Conservation (phyloP, 441 rosid genomes). For the Biscutella laevigata region DNA sequence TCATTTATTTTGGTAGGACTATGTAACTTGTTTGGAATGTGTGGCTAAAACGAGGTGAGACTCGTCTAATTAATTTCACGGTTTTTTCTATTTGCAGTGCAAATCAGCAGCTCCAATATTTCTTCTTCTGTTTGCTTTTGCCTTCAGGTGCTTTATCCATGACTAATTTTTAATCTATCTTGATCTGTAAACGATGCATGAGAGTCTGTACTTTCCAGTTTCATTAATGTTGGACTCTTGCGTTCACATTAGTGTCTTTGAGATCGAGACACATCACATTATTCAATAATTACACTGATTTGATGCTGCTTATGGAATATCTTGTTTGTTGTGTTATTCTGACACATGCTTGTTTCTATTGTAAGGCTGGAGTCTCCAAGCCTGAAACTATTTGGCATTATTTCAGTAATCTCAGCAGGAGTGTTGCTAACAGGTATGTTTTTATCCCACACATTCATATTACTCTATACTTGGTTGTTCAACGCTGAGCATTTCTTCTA, state of each 20-base stretch:
- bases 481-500: neutral
- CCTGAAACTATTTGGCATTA: slow-evolving; percentile 78
- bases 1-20: slow-evolving; percentile 14
- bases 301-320: neutral
- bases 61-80: slow-evolving; percentile 14
- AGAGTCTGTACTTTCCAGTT: neutral
- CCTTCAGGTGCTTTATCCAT: slow-evolving; percentile 68
- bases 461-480: slow-evolving; percentile 9
- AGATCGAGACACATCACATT: neutral
- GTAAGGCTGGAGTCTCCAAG: slow-evolving; percentile 95
- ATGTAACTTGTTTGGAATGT: slow-evolving; percentile 12
- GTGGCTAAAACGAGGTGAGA: neutral
- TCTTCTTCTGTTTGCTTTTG: slow-evolving; percentile 93
- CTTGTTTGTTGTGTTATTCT: slow-evolving; percentile 20
- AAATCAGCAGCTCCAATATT: slow-evolving; percentile 97
- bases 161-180: neutral
- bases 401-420: slow-evolving; percentile 72
- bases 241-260: neutral
- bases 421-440: slow-evolving; percentile 72
- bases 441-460: slow-evolving; percentile 41
- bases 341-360: slow-evolving; percentile 24
- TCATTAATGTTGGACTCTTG: neutral
- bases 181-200: slow-evolving; percentile 1
- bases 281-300: neutral
- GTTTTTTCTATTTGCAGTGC: slow-evolving; percentile 51